These are phyloP conservation scores for Salvia splendens DNA, from an alignment of 257 asterid species.

Conservation along the genomic window DNA sequence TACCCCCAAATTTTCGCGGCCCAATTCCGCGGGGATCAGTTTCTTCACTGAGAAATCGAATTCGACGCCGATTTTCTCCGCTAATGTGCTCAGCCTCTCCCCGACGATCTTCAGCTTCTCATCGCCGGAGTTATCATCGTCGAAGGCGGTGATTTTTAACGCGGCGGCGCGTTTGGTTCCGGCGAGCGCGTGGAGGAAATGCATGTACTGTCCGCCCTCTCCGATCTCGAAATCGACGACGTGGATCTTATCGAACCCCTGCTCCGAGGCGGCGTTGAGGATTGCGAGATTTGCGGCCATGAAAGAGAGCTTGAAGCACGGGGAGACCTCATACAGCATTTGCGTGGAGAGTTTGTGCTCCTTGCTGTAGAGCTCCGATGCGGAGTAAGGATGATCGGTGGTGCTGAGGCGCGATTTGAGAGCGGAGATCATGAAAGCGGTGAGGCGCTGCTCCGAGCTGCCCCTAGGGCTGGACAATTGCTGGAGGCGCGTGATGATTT, in stretches of 20 bases:
- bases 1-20: not conserved
- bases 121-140: constrained; percentile 40
- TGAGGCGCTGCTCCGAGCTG: constrained; percentile 62
- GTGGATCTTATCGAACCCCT: constrained; percentile 49
- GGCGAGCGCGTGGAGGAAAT: constrained; percentile 80
- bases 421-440: constrained; percentile 45
- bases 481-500: constrained; percentile 78
- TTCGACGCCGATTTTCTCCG: constrained; percentile 46
- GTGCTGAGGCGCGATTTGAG: constrained; percentile 61
- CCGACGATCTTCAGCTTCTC: constrained; percentile 44
- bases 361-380: constrained; percentile 41
- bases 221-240: constrained; percentile 84
- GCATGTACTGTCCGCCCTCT: constrained; percentile 78
- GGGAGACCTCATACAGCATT: constrained; percentile 64
- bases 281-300: constrained; percentile 90
- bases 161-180: constrained; percentile 33
- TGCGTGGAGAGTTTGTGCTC: constrained; percentile 58
- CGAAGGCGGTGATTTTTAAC: constrained; percentile 61
- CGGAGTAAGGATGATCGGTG: constrained; percentile 45
- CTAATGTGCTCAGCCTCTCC: constrained; percentile 40
- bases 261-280: constrained; percentile 59
- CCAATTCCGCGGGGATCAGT: constrained; percentile 40
- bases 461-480: constrained; percentile 56
- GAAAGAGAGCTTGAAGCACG: constrained; percentile 88
- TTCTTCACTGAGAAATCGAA: constrained; percentile 38